These are phyloP conservation scores for Ceratocystis albifundus DNA, from an alignment of 2,329 filamentous ascomycete species.

Conservation along the genomic window DNA sequence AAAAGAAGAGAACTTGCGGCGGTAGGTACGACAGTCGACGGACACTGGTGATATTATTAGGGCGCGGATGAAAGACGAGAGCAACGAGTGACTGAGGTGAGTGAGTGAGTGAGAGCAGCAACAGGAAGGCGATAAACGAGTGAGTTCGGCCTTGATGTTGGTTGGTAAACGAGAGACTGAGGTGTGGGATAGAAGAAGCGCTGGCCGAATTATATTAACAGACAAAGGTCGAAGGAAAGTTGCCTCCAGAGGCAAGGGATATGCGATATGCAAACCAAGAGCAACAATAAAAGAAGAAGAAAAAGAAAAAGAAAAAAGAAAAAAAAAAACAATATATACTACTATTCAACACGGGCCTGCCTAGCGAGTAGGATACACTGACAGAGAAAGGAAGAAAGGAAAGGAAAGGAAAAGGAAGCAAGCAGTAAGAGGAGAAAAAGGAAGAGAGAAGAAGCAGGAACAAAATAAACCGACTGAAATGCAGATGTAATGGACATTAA, in stretches of 20 bases:
- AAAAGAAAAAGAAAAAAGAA: conserved; percentile 24
- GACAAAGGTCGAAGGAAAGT: conserved; percentile 10
- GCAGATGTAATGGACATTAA: conserved; percentile 12
- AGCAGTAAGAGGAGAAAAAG: conserved; percentile 12
- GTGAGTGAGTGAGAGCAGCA: not conserved
- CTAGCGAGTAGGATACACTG: conserved; percentile 11
- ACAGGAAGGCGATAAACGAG: not conserved
- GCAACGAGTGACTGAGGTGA: conserved; percentile 9
- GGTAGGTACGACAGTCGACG: not conserved
- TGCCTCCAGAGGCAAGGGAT: conserved; percentile 18
- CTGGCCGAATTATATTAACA: conserved; percentile 10
- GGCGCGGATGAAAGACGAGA: conserved; percentile 2
- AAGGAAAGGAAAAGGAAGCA: conserved; percentile 16
- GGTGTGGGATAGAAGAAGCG: not conserved
- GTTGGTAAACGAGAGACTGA: not conserved
- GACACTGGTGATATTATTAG: not conserved
- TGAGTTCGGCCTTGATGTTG: conserved; percentile 6
- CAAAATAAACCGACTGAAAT: not conserved
- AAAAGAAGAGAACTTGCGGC: not conserved
- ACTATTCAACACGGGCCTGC: conserved; percentile 18
- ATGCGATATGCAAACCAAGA: conserved; percentile 13
- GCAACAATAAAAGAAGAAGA: conserved; percentile 23
- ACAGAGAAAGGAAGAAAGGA: conserved; percentile 20
- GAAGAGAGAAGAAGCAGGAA: conserved; percentile 4
- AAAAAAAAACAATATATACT: conserved; percentile 18